A percentile compares a stretch with the other conserved stretches of the same genome.
These are phyloP conservation scores for Apiosordaria backusii DNA, from an alignment of 495 filamentous ascomycete genomes.

Conservation along the genomic window DNA sequence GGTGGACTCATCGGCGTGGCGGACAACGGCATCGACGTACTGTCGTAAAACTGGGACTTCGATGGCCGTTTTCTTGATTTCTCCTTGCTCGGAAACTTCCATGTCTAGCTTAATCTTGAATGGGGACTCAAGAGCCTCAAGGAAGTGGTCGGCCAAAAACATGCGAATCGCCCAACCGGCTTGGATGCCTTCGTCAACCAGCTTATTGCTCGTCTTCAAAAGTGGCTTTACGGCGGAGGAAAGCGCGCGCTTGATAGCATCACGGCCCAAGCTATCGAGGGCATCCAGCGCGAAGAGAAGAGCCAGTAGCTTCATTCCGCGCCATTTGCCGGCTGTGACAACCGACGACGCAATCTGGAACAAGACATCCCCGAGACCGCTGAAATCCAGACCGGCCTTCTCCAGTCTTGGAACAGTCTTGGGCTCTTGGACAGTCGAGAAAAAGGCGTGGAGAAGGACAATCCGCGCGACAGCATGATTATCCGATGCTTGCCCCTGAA, in stretches of 20 bases:
- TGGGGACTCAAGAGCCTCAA: conserved; percentile 16
- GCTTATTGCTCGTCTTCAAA: conserved; percentile 30
- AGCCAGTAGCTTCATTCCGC: conserved; percentile 14
- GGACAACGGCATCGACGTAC: conserved; percentile 28
- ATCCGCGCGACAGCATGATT: conserved; percentile 21
- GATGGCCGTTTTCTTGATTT: conserved; percentile 6
- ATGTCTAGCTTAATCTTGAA: conserved; percentile 20
- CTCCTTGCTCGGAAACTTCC: not conserved
- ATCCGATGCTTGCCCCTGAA: conserved; percentile 27
- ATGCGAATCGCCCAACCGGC: conserved; percentile 39
- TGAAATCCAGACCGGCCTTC: conserved; percentile 17
- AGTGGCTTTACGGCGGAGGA: conserved; percentile 14
- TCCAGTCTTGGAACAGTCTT: conserved; percentile 16
- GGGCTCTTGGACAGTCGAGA: conserved; percentile 15
- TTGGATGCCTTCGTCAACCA: conserved; percentile 26
- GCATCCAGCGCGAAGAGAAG: conserved; percentile 25
- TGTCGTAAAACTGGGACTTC: conserved; percentile 13
- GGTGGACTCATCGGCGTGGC: conserved; percentile 21
- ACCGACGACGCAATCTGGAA: conserved; percentile 11
- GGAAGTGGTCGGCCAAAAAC: conserved; percentile 36
- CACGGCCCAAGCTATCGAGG: conserved; percentile 15
- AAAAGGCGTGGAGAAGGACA: conserved; percentile 22
- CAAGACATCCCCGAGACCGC: conserved; percentile 15
- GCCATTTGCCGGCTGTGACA: conserved; percentile 15
- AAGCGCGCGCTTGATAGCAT: conserved; percentile 11